Conservation (phyloP, 352 stramenopile species). For the Pythium grandisporangium region DNA sequence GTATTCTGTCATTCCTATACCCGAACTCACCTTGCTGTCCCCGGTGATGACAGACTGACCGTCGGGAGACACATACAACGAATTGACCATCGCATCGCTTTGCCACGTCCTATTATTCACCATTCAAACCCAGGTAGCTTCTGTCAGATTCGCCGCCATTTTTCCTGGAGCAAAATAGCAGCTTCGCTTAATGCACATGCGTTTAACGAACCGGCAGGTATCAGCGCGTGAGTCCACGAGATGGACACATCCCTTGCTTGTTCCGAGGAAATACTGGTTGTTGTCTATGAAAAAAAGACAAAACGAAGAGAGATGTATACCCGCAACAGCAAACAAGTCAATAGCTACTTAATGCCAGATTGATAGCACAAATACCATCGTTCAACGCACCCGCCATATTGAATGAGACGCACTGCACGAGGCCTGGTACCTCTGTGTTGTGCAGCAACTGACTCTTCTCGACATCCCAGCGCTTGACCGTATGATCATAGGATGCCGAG, state of each 20-base stretch:
- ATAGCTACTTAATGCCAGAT: too few relatives aligned
- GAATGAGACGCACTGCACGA: slow-evolving; percentile 81
- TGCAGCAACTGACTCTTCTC: slow-evolving; percentile 57
- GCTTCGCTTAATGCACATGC: neutral
- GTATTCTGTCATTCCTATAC: neutral
- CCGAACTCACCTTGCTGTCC: slow-evolving; percentile 59
- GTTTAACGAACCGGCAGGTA: slow-evolving; percentile 11
- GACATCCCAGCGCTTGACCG: slow-evolving; percentile 83
- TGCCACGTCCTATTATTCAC: slow-evolving; percentile 39
- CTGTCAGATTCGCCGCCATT: neutral
- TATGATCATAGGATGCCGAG: slow-evolving; percentile 82
- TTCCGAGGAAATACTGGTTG: slow-evolving; percentile 75
- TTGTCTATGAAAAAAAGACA: slow-evolving; percentile 31
- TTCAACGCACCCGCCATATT: slow-evolving; percentile 59
- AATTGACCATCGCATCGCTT: slow-evolving; percentile 85
- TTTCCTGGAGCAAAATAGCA: too few relatives aligned
- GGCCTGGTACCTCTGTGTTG: slow-evolving; percentile 62
- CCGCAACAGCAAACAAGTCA: neutral
- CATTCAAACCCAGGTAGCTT: too few relatives aligned
- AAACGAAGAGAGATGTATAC: neutral
- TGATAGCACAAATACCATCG: too few relatives aligned
- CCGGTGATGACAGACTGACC: slow-evolving; percentile 73
- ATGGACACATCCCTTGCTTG: slow-evolving; percentile 74
- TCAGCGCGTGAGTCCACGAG: slow-evolving; percentile 61
- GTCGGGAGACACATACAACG: slow-evolving; percentile 66